Evolutionary conservation across 345 rosid genomes (phyloP).

Genomic region (Cardamine chenopodiifolia): DNA sequence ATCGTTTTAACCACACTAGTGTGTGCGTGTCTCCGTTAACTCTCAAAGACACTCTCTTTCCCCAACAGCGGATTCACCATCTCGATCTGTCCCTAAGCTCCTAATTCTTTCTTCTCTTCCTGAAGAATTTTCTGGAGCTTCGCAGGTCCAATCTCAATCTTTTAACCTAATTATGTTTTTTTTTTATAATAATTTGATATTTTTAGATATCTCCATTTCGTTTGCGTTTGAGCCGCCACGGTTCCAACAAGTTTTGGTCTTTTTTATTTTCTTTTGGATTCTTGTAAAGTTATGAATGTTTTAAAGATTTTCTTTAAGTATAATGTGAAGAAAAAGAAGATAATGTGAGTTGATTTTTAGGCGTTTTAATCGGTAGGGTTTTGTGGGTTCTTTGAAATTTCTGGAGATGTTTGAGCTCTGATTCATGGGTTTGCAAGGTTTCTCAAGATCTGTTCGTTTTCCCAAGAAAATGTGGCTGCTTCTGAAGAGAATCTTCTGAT

Average conservation of each 20-base stretch:
- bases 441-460: slow-evolving; percentile 34
- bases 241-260: neutral
- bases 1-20: slow-evolving; percentile 35
- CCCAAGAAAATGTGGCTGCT: slow-evolving; percentile 17
- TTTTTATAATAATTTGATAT: no score
- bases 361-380: slow-evolving; percentile 7
- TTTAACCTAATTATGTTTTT: neutral
- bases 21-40: slow-evolving; percentile 22
- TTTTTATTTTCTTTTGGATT: neutral
- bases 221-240: slow-evolving; percentile 3
- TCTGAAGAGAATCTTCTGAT: neutral
- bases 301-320: neutral
- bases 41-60: slow-evolving; percentile 40
- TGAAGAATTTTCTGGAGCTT: slow-evolving; percentile 22
- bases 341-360: slow-evolving; percentile 4
- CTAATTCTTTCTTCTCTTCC: slow-evolving; percentile 19
- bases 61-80: slow-evolving; percentile 38
- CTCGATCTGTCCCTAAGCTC: slow-evolving; percentile 40
- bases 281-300: neutral
- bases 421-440: slow-evolving; percentile 28
- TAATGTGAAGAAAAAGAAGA: slow-evolving; percentile 2
- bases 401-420: slow-evolving; percentile 16
- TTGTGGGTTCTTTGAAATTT: slow-evolving; percentile 25
- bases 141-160: slow-evolving; percentile 26
- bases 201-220: slow-evolving; percentile 22